Percentiles rank a stretch among this genome's conserved stretches.
phyloP scores from a whole-genome alignment of 352 stramenopile species.

The Discostella stelligera region DNA sequence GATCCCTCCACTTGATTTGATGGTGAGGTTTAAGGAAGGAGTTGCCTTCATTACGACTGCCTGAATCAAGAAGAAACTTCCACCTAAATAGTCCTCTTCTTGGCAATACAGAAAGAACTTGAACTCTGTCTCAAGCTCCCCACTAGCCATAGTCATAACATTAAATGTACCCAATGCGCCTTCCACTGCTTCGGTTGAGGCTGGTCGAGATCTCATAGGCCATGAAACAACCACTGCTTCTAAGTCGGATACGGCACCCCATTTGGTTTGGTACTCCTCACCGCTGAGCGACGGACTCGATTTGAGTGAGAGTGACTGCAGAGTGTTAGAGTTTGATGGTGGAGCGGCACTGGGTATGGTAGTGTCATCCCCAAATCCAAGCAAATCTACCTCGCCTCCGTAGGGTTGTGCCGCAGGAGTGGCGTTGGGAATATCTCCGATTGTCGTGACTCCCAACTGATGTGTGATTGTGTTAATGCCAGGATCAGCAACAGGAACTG shows the following conservation, averaged over 20 bases:
- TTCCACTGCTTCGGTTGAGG: constrained; percentile 64
- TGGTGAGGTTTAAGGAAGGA: constrained; percentile 61
- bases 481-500: constrained; percentile 20
- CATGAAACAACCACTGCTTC: constrained; percentile 60
- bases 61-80: constrained; percentile 71
- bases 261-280: constrained; percentile 80
- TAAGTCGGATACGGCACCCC: constrained; percentile 65
- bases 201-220: constrained; percentile 36
- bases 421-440: constrained; percentile 12
- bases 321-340: constrained; percentile 11
- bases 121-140: constrained; percentile 80
- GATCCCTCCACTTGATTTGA: constrained; percentile 55
- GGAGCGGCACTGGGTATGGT: constrained; percentile 30
- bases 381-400: constrained; percentile 62
- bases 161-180: constrained; percentile 46
- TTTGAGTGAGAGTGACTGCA: constrained; percentile 54
- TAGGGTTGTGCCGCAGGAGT: constrained; percentile 11
- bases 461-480: constrained; percentile 42
- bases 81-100: constrained; percentile 47
- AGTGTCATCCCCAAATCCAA: constrained; percentile 70
- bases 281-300: constrained; percentile 57
- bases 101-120: constrained; percentile 87
- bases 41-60: constrained; percentile 58
- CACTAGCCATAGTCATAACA: constrained; percentile 85
- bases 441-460: constrained; percentile 28